Base-by-base conservation (phyloP, 2,329 filamentous ascomycete genomes). In the Botrytis aclada region DNA sequence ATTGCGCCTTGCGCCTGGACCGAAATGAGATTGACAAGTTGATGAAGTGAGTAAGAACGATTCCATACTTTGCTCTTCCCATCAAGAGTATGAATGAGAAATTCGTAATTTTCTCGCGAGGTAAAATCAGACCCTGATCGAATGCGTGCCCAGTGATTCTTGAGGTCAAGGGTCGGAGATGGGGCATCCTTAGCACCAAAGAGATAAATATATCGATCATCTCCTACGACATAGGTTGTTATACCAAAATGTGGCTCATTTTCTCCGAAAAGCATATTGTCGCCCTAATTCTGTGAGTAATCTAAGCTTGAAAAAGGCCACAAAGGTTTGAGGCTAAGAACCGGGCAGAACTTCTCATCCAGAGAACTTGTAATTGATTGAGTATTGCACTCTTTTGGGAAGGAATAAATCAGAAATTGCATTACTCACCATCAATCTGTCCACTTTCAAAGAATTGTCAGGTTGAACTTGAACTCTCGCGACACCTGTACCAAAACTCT, bases 1-100 rank as follows among this genome's bases (percentile, higher is more conserved):
- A 70, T 70, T 9, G 69, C 69, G 18, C 69, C 69, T 64, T 70
- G 69, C 2, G 56, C 69, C 14, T 70, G 69, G 12, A 62, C 41
- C 4, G 41, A 32, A 16, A 70, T 62, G 7, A 70, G 39, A 32
- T 61, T 61, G 29, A 62, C 56, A 1, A 70, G 39, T 34, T 64
- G 56, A n/a, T 64, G 29, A 34, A 70, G 41, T 22, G 69, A 64
- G 22, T 64, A 64, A 25, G 69, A 70, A 18, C 22, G 56, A 64
- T 45, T 16, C 69, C 69, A 70, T 37, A 63, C 45, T 45, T 47
- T 20, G 37, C 60, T 64, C 16, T 70, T 70, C 22, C 65, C 65
- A 43, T 69, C 65, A 6, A 69, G 47, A 32, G 34, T 69, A 16
- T 69, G 65, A 25, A 70, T 45, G 25, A 70, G 56, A 20, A 70